phyloP scores from a whole-genome alignment of 495 filamentous ascomycete species.

The Podospora bellae-mahoneyi region DNA sequence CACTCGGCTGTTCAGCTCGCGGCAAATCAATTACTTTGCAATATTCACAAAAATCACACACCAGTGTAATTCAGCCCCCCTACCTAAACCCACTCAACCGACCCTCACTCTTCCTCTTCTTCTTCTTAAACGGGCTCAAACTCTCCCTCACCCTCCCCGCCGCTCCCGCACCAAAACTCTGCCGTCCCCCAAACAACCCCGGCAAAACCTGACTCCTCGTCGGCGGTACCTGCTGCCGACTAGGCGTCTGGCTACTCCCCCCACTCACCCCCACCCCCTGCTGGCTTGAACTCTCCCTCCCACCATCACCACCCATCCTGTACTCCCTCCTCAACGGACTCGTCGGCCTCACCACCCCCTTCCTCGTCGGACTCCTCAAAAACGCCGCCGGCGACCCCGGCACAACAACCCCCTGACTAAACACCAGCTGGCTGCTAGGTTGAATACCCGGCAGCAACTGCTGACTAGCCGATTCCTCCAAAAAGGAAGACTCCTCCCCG shows the following conservation, averaged over 20 bases:
- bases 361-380: constrained; percentile 1
- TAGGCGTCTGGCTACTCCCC: constrained; percentile 2
- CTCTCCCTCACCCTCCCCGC: constrained; percentile 15
- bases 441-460: constrained; percentile 10
- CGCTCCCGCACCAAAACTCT: background rate
- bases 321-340: constrained; percentile 13
- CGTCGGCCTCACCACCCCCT: background rate
- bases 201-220: constrained; percentile 19
- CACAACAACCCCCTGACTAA: background rate
- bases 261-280: no score
- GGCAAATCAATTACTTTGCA: no score
- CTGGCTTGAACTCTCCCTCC: background rate
- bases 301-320: background rate
- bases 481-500: constrained; percentile 9
- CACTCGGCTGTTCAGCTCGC: no score
- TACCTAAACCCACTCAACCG: constrained; percentile 25
- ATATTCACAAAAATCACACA: no score
- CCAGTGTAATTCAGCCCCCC: no score
- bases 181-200: constrained; percentile 17
- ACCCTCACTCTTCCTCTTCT: constrained; percentile 23
- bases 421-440: constrained; percentile 11
- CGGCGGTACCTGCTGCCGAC: constrained; percentile 13
- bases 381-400: background rate
- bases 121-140: constrained; percentile 17
- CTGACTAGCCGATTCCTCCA: background rate